These are phyloP conservation scores for Didymella sp. DNA, from an alignment of 2,329 filamentous ascomycete species.

Conservation along the genomic window DNA sequence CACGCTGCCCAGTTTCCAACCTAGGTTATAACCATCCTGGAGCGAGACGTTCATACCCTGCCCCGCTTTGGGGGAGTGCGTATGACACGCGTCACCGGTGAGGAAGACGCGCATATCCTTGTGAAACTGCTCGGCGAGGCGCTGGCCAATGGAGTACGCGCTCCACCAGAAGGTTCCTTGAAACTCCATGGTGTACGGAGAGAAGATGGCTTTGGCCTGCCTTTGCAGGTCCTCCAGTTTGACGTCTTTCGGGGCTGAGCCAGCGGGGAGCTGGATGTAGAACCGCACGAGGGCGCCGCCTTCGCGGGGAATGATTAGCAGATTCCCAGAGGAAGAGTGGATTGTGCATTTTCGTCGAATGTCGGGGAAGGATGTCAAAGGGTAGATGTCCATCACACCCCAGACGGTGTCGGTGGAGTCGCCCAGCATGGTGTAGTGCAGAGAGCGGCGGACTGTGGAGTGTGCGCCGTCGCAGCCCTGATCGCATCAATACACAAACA, in stretches of 20 bases:
- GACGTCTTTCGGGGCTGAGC: conserved; percentile 60
- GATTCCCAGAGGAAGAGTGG: conserved; percentile 55
- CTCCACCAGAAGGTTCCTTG: conserved; percentile 73
- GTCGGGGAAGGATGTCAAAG: conserved; percentile 58
- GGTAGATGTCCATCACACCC: conserved; percentile 64
- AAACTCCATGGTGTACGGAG: conserved; percentile 62
- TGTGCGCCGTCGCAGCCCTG: conserved; percentile 62
- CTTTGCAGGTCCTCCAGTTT: conserved; percentile 61
- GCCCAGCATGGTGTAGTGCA: conserved; percentile 65
- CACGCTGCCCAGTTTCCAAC: conserved; percentile 61
- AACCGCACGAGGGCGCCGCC: conserved; percentile 65
- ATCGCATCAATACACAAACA: no score
- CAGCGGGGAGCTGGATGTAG: conserved; percentile 65
- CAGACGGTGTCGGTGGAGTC: conserved; percentile 64
- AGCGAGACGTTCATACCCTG: conserved; percentile 69
- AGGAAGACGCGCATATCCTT: conserved; percentile 71
- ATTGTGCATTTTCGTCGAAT: conserved; percentile 60
- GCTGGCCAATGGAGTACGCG: conserved; percentile 73
- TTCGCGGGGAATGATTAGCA: conserved; percentile 62
- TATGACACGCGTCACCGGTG: conserved; percentile 72
- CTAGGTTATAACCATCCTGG: conserved; percentile 66
- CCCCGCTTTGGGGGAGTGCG: conserved; percentile 74
- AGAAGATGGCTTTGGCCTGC: conserved; percentile 61
- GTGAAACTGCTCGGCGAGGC: conserved; percentile 73
- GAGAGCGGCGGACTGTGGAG: conserved; percentile 58